phyloP scores from a whole-genome alignment of 2,329 filamentous ascomycete genomes.

The Periglandula ipomoeae region DNA sequence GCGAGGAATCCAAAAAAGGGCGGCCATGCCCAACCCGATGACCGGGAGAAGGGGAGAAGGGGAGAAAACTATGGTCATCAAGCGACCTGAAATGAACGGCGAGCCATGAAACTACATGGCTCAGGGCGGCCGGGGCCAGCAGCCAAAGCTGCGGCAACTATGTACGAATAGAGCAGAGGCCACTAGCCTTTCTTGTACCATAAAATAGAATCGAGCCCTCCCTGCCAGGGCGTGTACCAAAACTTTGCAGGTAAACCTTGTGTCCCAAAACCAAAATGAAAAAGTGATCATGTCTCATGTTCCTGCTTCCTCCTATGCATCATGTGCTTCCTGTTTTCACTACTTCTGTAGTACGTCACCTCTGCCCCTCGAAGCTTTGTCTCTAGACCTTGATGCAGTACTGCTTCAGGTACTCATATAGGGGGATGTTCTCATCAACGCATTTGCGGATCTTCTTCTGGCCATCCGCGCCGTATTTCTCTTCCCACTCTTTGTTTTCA shows the following conservation, averaged over 20 bases:
- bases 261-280: not conserved
- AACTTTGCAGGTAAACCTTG: not conserved
- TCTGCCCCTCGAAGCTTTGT: not conserved
- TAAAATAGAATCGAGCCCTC: not conserved
- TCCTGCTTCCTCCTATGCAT: not conserved
- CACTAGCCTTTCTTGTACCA: constrained; percentile 3
- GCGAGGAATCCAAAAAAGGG: not conserved
- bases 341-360: not conserved
- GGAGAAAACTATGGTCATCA: not conserved
- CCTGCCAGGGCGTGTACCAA: constrained; percentile 1
- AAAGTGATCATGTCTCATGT: not conserved
- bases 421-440: constrained; percentile 60
- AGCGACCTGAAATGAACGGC: constrained; percentile 1
- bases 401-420: constrained; percentile 76
- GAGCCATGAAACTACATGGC: constrained; percentile 1
- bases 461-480: constrained; percentile 65
- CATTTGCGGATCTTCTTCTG: constrained; percentile 60
- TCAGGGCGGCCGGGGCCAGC: not conserved
- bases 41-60: not conserved
- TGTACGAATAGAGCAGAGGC: constrained; percentile 3
- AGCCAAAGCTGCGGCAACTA: not conserved
- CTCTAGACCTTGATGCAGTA: constrained; percentile 58
- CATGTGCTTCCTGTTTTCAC: not conserved
- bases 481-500: constrained; percentile 61
- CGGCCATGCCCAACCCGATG: not conserved